Evolutionary conservation across 1,284 basidiomycete species (phyloP).

Genomic region (Cronartium ribicola): DNA sequence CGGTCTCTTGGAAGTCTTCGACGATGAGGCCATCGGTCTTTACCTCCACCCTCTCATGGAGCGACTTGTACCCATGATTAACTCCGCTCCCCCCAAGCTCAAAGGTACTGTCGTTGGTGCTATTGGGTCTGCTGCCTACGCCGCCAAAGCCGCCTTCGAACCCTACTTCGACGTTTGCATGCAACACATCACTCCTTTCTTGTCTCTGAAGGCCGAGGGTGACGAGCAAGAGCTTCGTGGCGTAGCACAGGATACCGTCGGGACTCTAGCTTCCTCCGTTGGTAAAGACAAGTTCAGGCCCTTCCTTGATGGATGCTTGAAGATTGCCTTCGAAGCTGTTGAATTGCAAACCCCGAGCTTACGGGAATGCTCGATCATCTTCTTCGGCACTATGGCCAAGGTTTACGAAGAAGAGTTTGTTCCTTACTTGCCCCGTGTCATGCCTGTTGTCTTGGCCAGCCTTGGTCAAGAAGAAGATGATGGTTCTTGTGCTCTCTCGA

Average conservation of each 20-base stretch:
- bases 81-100: conserved; percentile 75
- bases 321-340: conserved; percentile 84
- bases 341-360: conserved; percentile 80
- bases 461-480: conserved; percentile 65
- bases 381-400: conserved; percentile 95
- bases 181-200: conserved; percentile 75
- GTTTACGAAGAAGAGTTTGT: conserved; percentile 95
- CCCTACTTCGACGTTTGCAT: conserved; percentile 95
- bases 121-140: conserved; percentile 95
- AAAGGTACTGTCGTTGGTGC: conserved; percentile 97
- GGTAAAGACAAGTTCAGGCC: conserved; percentile 91
- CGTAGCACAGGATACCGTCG: conserved; percentile 96
- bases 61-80: conserved; percentile 79
- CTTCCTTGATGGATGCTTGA: conserved; percentile 94
- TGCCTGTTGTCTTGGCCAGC: conserved; percentile 78
- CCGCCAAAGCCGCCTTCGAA: conserved; percentile 85
- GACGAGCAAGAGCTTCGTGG: conserved; percentile 86
- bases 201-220: conserved; percentile 80
- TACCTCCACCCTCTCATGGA: conserved; percentile 96
- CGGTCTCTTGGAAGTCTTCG: conserved; percentile 90
- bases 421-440: conserved; percentile 75
- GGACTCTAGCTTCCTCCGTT: conserved; percentile 95
- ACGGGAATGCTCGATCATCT: conserved; percentile 94
- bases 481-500: conserved; percentile 13
- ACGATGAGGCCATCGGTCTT: conserved; percentile 76